These are phyloP conservation scores for Rosa hybrid DNA, from an alignment of 331 rosid genomes.

Conservation along the genomic window DNA sequence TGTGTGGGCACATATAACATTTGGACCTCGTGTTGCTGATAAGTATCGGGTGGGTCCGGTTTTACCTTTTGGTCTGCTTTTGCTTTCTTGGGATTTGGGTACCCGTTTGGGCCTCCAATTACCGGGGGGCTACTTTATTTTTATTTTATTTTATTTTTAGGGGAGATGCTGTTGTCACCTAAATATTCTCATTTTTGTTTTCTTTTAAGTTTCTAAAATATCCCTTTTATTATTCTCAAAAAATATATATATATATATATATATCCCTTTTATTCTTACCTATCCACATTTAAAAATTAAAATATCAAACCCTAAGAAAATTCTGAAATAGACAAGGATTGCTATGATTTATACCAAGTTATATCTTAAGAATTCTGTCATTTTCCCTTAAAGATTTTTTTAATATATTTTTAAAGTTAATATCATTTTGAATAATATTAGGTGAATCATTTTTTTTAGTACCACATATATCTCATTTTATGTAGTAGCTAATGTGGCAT, in stretches of 20 bases:
- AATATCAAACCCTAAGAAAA: too few relatives aligned
- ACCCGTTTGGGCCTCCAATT: conserved; percentile 13
- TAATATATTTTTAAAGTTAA: too few relatives aligned
- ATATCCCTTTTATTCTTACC: neutral
- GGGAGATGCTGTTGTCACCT: neutral
- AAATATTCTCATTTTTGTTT: neutral
- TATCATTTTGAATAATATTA: too few relatives aligned
- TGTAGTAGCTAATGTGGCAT: too few relatives aligned
- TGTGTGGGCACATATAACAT: neutral
- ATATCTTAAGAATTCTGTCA: too few relatives aligned
- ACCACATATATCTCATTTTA: too few relatives aligned
- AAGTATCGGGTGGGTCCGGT: conserved; percentile 38
- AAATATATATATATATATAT: too few relatives aligned
- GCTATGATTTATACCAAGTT: too few relatives aligned
- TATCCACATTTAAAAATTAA: neutral
- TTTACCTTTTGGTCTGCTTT: conserved; percentile 18
- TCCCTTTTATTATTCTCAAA: neutral
- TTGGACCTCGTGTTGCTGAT: conserved; percentile 20
- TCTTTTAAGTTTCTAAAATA: neutral
- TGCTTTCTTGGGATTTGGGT: neutral
- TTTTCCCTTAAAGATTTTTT: too few relatives aligned
- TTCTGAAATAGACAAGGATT: too few relatives aligned
- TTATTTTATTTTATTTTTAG: neutral
- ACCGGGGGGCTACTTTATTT: neutral
- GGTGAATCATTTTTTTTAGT: too few relatives aligned